These are phyloP conservation scores for Psilocybe subaeruginosa DNA, from an alignment of 768 basidiomycete genomes.

Conservation along the genomic window DNA sequence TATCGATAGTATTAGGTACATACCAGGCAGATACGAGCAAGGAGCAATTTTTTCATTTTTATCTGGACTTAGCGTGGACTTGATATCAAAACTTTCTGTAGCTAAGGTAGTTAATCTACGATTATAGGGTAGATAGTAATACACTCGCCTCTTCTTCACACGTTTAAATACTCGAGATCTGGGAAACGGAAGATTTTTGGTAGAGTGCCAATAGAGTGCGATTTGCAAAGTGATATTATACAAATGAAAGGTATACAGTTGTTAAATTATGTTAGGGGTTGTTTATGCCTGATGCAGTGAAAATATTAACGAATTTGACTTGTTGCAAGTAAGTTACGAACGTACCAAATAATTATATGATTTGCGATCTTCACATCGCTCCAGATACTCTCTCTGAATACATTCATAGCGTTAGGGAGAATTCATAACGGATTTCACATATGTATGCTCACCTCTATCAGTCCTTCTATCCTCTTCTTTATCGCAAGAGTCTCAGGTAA, in stretches of 20 bases:
- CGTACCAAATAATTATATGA: constrained; percentile 63
- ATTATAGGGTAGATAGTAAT: neutral
- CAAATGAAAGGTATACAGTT: neutral
- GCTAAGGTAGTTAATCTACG: neutral
- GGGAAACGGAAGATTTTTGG: too few species aligned
- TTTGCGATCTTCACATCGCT: constrained; percentile 84
- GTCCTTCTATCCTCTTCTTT: constrained; percentile 90
- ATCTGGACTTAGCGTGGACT: neutral
- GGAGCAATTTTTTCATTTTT: neutral
- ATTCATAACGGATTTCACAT: neutral
- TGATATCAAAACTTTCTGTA: neutral
- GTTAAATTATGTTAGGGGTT: neutral
- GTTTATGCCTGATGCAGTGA: constrained; percentile 5
- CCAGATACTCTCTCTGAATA: constrained; percentile 89
- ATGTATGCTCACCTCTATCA: constrained; percentile 78
- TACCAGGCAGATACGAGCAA: neutral
- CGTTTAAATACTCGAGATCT: too few species aligned
- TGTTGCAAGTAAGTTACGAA: neutral
- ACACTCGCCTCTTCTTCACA: too few species aligned
- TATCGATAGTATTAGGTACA: neutral
- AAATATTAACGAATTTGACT: too few species aligned
- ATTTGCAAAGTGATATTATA: neutral
- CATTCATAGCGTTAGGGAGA: neutral
- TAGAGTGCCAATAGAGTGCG: neutral
- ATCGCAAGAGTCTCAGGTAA: constrained; percentile 83